Evolutionary conservation across 2,329 filamentous ascomycete species (phyloP).

Genomic region (Alternaria ethzedia): DNA sequence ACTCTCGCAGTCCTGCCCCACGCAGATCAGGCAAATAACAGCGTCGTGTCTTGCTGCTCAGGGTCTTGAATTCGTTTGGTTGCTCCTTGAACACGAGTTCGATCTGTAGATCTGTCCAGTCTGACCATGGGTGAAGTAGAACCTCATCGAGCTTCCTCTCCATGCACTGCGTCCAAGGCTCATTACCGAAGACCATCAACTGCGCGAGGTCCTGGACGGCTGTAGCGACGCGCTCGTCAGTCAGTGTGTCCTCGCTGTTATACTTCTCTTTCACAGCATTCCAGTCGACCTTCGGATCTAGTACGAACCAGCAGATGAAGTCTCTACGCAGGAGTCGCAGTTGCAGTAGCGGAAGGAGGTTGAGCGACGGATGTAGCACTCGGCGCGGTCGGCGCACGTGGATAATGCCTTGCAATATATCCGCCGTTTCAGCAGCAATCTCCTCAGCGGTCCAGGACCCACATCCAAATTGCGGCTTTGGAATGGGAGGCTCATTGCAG

Average conservation of each 20-base stretch:
- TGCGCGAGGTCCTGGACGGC: background rate
- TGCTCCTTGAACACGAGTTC: background rate
- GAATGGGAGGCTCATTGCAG: background rate
- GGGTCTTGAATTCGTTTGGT: background rate
- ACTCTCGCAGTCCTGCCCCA: background rate
- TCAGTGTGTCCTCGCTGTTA: background rate
- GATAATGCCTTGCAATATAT: background rate
- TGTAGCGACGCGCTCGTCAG: background rate
- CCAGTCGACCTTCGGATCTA: background rate
- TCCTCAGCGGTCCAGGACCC: too few species aligned
- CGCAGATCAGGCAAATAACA: background rate
- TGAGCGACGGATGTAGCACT: background rate
- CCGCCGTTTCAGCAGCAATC: background rate
- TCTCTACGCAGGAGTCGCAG: background rate
- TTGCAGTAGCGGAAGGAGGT: background rate
- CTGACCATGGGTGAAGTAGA: background rate
- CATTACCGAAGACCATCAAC: background rate
- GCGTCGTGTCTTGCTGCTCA: background rate
- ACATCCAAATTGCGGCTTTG: too few species aligned
- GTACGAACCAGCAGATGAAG: rapidly evolving
- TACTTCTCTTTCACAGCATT: background rate
- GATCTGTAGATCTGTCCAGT: background rate
- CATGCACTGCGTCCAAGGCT: background rate
- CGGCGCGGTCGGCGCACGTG: background rate
- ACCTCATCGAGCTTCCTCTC: background rate